phyloP scores from a whole-genome alignment of 257 asterid genomes.

The Solanum bulbocastanum region DNA sequence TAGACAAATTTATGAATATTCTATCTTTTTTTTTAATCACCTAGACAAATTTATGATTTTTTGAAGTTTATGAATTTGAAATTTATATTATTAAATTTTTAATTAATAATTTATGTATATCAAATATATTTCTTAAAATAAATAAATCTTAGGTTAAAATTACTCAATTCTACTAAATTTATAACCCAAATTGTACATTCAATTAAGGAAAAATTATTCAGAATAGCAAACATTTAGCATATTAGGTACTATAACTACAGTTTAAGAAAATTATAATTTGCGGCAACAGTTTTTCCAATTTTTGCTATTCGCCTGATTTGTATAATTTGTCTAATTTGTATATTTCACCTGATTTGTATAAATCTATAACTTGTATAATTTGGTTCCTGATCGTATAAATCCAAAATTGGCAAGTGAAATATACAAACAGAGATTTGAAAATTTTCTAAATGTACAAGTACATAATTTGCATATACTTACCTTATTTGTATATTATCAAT shows the following conservation, averaged over 20 bases:
- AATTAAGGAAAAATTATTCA: background rate
- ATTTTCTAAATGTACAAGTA: too few species aligned
- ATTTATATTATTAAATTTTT: background rate
- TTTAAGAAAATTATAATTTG: too few species aligned
- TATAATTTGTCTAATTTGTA: too few species aligned
- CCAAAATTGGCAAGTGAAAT: background rate
- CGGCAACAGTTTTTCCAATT: fast-evolving
- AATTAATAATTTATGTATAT: background rate
- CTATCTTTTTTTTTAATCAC: background rate
- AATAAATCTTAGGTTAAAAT: background rate
- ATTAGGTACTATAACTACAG: background rate
- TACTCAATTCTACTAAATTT: background rate
- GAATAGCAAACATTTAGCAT: background rate
- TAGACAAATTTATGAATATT: background rate
- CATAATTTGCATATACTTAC: too few species aligned
- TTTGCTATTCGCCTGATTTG: background rate
- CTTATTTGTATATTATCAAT: too few species aligned
- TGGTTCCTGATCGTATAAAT: background rate
- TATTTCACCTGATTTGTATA: too few species aligned
- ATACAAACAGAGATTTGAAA: too few species aligned
- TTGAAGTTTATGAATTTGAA: background rate
- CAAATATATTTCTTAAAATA: background rate
- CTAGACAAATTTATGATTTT: background rate
- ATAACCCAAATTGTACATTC: background rate
- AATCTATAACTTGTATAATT: too few species aligned